Evolutionary conservation across 2,329 filamentous ascomycete species (phyloP).

Genomic region (Xylariaceae sp.): DNA sequence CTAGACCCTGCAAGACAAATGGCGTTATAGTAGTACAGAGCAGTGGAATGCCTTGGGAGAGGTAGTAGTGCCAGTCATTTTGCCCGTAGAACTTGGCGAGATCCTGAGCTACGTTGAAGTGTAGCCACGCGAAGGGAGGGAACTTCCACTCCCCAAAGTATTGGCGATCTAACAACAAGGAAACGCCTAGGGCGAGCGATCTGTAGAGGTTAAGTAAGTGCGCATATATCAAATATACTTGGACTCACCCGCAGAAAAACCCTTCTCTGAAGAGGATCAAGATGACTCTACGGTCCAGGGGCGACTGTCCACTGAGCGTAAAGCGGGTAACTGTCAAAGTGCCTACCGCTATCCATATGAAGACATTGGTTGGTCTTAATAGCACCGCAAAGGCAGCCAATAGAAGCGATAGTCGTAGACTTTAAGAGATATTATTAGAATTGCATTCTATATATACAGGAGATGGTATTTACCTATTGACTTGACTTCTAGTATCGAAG

Average conservation of each 20-base stretch:
- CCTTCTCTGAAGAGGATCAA: slow-evolving; percentile 66
- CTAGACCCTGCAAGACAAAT: slow-evolving; percentile 72
- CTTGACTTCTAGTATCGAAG: slow-evolving; percentile 37
- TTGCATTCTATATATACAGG: neutral
- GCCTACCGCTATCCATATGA: slow-evolving; percentile 80
- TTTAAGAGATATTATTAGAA: slow-evolving; percentile 35
- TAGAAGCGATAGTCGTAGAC: slow-evolving; percentile 68
- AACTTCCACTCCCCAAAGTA: slow-evolving; percentile 91
- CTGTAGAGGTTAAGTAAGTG: slow-evolving; percentile 28
- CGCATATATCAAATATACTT: neutral
- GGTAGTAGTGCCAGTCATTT: slow-evolving; percentile 92
- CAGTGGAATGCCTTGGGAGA: slow-evolving; percentile 86
- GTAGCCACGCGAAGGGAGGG: slow-evolving; percentile 83
- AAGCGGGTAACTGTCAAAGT: slow-evolving; percentile 56
- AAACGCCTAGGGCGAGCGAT: slow-evolving; percentile 65
- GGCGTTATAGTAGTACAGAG: slow-evolving; percentile 84
- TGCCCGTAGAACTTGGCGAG: slow-evolving; percentile 91
- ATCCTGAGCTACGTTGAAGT: slow-evolving; percentile 88
- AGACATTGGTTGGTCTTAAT: slow-evolving; percentile 84
- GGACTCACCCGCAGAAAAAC: slow-evolving; percentile 62
- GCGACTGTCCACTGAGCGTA: slow-evolving; percentile 48
- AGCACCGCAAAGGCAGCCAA: slow-evolving; percentile 84
- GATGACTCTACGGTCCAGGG: slow-evolving; percentile 51
- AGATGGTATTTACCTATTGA: slow-evolving; percentile 40
- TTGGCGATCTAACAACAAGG: slow-evolving; percentile 70